phyloP scores from a whole-genome alignment of 2,329 filamentous ascomycete species.

The Annulohypoxylon truncatum region DNA sequence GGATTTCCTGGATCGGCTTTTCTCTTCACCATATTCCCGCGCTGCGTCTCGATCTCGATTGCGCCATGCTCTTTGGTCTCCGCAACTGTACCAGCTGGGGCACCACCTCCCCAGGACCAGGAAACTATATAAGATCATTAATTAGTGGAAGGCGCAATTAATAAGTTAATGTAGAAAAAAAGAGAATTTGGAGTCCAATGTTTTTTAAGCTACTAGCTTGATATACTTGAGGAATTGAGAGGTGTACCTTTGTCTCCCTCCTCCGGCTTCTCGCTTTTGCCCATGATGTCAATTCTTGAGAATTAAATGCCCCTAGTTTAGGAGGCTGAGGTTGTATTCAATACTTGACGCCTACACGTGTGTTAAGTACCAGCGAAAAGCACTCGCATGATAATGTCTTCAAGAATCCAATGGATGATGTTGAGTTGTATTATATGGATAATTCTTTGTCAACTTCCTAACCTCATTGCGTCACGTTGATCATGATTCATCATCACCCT shows the following conservation, averaged over 20 bases:
- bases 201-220: not conserved
- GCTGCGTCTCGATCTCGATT: constrained; percentile 69
- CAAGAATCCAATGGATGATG: not conserved
- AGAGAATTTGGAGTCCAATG: no score
- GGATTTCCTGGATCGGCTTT: constrained; percentile 70
- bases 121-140: constrained; percentile 60
- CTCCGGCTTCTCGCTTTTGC: constrained; percentile 29
- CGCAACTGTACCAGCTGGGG: constrained; percentile 67
- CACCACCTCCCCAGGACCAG: constrained; percentile 69
- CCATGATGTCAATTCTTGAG: constrained; percentile 18
- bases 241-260: constrained; percentile 46
- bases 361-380: no score
- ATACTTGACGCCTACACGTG: not conserved
- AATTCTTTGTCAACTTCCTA: constrained; percentile 13
- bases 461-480: constrained; percentile 36
- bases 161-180: no score
- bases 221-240: not conserved
- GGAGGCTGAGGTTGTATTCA: not conserved
- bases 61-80: constrained; percentile 72
- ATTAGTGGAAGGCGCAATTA: constrained; percentile 2
- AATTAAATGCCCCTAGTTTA: not conserved
- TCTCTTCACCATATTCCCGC: constrained; percentile 73
- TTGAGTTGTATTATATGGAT: not conserved
- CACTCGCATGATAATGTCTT: no score
- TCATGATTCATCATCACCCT: constrained; percentile 45